Evolutionary conservation across 1,284 basidiomycete species (phyloP).

Genomic region (Paramarasmius palmivorus): DNA sequence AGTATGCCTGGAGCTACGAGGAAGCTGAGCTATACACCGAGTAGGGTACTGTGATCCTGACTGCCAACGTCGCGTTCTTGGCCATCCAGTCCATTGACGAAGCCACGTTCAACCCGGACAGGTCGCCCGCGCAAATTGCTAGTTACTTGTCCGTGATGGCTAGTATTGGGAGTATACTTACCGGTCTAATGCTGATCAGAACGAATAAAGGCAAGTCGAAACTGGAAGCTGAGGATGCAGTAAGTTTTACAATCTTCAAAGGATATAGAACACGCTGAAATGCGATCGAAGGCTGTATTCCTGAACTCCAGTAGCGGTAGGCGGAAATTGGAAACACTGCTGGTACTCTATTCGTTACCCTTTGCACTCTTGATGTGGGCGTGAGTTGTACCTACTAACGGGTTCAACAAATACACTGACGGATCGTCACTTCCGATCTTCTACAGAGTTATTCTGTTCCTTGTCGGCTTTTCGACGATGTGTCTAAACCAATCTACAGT

Average conservation of each 20-base stretch:
- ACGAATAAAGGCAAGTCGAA: conserved; percentile 40
- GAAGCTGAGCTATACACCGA: no score
- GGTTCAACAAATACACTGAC: no score
- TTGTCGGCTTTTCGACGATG: no score
- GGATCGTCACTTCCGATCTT: no score
- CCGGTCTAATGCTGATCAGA: conserved; percentile 38
- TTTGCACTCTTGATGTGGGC: conserved; percentile 50
- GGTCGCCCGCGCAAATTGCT: conserved; percentile 34
- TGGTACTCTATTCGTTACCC: conserved; percentile 46
- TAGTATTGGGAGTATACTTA: conserved; percentile 38
- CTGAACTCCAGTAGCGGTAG: conserved; percentile 18
- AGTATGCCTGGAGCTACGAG: neutral
- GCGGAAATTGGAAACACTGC: conserved; percentile 40
- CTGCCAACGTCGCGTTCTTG: conserved; percentile 40
- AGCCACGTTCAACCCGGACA: conserved; percentile 18
- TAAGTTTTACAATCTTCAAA: conserved; percentile 18
- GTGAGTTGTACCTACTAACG: conserved; percentile 37
- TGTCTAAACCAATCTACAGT: no score
- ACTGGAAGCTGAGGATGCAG: conserved; percentile 30
- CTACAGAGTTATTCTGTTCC: no score
- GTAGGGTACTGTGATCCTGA: conserved; percentile 42
- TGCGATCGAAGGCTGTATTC: conserved; percentile 18
- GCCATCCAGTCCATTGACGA: conserved; percentile 34
- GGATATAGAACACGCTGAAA: no score
- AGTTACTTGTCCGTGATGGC: conserved; percentile 39